Conservation (phyloP, 1,284 basidiomycete genomes). For the Calocybe gambosa region DNA sequence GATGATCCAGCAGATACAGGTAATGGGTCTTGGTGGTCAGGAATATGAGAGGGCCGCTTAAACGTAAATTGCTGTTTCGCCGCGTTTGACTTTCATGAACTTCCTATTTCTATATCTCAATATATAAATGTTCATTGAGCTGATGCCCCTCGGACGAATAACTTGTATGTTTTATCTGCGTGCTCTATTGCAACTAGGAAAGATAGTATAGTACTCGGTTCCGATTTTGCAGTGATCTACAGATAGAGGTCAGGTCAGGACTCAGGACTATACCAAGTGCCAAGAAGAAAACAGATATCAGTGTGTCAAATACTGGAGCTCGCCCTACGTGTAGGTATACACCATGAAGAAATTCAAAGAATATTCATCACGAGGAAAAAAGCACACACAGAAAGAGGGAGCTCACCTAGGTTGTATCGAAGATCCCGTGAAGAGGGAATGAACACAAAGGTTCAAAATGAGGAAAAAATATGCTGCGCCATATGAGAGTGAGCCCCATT, state of each 20-base stretch:
- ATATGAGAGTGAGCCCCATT: conserved; percentile 87
- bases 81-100: too few relatives aligned
- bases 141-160: too few relatives aligned
- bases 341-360: conserved; percentile 85
- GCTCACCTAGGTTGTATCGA: conserved; percentile 28
- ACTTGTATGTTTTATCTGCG: too few relatives aligned
- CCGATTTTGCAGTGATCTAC: neutral
- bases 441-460: conserved; percentile 43
- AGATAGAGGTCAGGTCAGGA: neutral
- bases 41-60: conserved; percentile 1
- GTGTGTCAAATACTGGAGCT: conserved; percentile 76
- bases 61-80: too few relatives aligned
- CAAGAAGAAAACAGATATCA: conserved; percentile 33
- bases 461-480: conserved; percentile 50
- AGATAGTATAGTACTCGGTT: too few relatives aligned
- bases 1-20: conserved; percentile 1
- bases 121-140: too few relatives aligned
- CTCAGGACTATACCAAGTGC: neutral
- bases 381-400: conserved; percentile 6
- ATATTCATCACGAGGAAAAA: conserved; percentile 49
- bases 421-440: neutral
- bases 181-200: too few relatives aligned
- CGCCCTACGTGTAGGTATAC: conserved; percentile 57
- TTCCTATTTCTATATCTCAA: too few relatives aligned
- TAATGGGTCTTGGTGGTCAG: conserved; percentile 6